A percentile compares a stretch with the other conserved stretches of the same genome.
phyloP scores from a whole-genome alignment of 2,329 filamentous ascomycete genomes.

The Rachicladosporium sp. region DNA sequence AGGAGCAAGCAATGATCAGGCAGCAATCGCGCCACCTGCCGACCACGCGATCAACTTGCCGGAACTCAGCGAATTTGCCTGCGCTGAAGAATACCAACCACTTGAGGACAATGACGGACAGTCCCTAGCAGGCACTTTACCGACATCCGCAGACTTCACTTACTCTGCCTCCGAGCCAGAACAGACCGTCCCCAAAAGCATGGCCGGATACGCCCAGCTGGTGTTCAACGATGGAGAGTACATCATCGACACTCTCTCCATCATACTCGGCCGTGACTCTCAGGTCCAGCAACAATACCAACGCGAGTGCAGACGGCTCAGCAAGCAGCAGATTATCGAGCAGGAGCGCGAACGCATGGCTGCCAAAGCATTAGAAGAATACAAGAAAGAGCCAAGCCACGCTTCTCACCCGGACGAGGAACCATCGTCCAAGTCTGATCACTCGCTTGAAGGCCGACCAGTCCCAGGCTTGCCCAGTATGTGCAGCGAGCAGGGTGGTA shows the following conservation, averaged over 20 bases:
- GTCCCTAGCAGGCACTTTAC: too few species aligned
- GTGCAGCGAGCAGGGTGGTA: conserved; percentile 21
- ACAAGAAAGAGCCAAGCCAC: conserved; percentile 17
- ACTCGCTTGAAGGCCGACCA: conserved; percentile 18
- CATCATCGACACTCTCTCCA: conserved; percentile 63
- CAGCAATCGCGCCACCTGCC: too few species aligned
- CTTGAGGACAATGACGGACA: too few species aligned
- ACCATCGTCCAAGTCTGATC: conserved; percentile 8
- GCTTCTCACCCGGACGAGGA: conserved; percentile 15
- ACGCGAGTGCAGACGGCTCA: conserved; percentile 4
- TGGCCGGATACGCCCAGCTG: conserved; percentile 52
- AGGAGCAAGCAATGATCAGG: too few species aligned
- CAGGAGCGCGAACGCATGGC: too few species aligned
- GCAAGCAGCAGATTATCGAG: too few species aligned
- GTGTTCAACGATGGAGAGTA: conserved; percentile 65
- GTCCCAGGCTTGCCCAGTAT: conserved; percentile 17
- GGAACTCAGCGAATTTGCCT: too few species aligned
- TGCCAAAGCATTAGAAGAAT: conserved; percentile 11
- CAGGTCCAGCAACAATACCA: conserved; percentile 11
- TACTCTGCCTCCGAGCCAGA: conserved; percentile 2
- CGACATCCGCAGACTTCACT: too few species aligned
- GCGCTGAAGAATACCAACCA: too few species aligned
- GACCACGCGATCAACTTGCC: too few species aligned
- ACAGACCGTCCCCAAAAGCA: conserved; percentile 14
- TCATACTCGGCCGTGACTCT: conserved; percentile 58